Base-by-base conservation (phyloP, 2,329 filamentous ascomycete genomes). In the Nemania bipapillata region DNA sequence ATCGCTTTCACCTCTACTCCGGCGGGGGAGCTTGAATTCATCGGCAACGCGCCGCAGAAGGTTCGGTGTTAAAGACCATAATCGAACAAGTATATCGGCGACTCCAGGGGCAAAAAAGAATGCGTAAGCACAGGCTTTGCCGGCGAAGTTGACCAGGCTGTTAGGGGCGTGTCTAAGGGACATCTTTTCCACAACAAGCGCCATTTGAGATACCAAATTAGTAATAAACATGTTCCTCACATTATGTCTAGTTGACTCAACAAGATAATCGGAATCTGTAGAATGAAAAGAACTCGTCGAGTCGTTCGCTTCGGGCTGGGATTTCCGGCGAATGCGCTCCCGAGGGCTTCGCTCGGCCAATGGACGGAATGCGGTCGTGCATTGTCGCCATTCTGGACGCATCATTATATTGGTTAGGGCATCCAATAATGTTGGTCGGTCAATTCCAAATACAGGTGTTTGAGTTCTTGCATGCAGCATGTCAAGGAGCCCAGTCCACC, bases 61-160 rank as follows among this genome's bases (percentile, higher is more conserved):
- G 65, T 90, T 89, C 3, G 90, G 83, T 2, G 89, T 88, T 22
- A 93, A 84, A 42, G 88, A 89, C 94, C 94, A 97, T 4, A 97
- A 83, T 17, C 93, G 89, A 28, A 95, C 88, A 56, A 97, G 84
- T 58, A 97, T 88, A 76, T 97, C 93, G 7, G 93, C 91, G 63
- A 97, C 88, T 4, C 93, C 93, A 0, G 93, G 93, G 30, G 92
- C 94, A 76, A 97, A 97, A 81, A 95, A 96, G 80, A 97, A 97
- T 32, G 93, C 94, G 79, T 96, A 97, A 1, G 94, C 94, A 76
- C 92, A 95, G 3, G 93, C 92, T 80, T 96, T 96, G 68, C 93
- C 94, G 62, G 92, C 93, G 78, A 97, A 97, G 32, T 91, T 91
- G 66, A 97, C 92, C 66, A 94, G 79, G 73, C 89, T 91, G 22